These are phyloP conservation scores for Echinosophora koreensis DNA, from an alignment of 306 rosid species.

Conservation along the genomic window DNA sequence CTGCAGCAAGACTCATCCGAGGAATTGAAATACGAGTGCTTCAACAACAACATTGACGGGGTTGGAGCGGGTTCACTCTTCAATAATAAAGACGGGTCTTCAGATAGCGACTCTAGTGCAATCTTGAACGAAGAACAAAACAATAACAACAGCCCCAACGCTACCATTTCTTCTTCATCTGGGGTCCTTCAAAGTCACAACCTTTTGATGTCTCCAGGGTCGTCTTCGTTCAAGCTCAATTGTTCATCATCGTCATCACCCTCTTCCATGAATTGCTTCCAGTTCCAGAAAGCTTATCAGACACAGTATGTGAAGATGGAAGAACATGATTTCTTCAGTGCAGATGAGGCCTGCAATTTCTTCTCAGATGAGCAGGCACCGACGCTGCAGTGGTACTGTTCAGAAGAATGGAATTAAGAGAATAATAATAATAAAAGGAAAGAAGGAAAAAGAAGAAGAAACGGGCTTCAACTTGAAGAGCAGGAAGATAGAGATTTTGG, in stretches of 20 bases:
- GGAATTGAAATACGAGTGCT: conserved; percentile 53
- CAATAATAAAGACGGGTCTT: conserved; percentile 81
- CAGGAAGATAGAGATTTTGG: not conserved
- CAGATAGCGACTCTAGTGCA: conserved; percentile 94
- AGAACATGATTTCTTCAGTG: conserved; percentile 89
- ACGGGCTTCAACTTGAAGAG: not conserved
- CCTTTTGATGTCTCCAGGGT: conserved; percentile 53
- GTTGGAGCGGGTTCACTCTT: conserved; percentile 51
- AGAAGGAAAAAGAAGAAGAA: not conserved
- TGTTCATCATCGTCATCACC: conserved; percentile 55
- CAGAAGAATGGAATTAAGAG: conserved; percentile 69
- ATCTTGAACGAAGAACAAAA: conserved; percentile 75
- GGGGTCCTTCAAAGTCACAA: conserved; percentile 58
- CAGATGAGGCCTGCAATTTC: conserved; percentile 85
- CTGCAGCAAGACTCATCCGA: not conserved
- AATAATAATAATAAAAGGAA: not conserved
- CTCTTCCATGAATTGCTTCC: conserved; percentile 64
- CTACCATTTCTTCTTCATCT: conserved; percentile 59
- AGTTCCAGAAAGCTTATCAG: conserved; percentile 67
- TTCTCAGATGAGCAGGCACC: conserved; percentile 95
- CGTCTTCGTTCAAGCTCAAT: conserved; percentile 55
- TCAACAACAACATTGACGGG: conserved; percentile 43
- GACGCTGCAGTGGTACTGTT: conserved; percentile 81
- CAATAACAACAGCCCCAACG: conserved; percentile 61
- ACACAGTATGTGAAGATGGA: conserved; percentile 83